These are phyloP conservation scores for Naganishia vishniacii DNA, from an alignment of 768 basidiomycete species.

Conservation along the genomic window DNA sequence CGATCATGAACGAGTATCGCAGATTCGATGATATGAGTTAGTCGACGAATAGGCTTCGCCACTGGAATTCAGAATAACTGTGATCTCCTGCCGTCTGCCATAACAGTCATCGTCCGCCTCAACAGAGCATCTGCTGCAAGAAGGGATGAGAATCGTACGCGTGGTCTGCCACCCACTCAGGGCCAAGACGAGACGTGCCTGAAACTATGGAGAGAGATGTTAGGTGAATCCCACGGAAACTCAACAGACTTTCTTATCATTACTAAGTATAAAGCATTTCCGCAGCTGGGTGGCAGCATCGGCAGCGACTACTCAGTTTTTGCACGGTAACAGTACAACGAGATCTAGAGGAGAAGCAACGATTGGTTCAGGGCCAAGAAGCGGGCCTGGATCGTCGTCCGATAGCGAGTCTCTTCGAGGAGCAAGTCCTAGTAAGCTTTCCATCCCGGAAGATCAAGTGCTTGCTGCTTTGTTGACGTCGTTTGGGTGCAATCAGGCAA, in stretches of 20 bases:
- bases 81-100: too few species aligned
- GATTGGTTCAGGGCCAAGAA: slow-evolving; percentile 23
- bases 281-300: slow-evolving; percentile 45
- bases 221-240: slow-evolving; percentile 37
- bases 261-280: neutral
- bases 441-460: neutral
- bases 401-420: slow-evolving; percentile 35
- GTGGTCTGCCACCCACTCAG: slow-evolving; percentile 15
- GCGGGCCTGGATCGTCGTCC: slow-evolving; percentile 29
- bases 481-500: slow-evolving; percentile 30
- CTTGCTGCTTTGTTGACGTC: neutral
- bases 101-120: slow-evolving; percentile 38
- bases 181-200: slow-evolving; percentile 43
- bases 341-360: slow-evolving; percentile 34
- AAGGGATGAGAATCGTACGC: slow-evolving; percentile 37
- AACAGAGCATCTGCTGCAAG: slow-evolving; percentile 45
- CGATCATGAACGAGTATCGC: slow-evolving; percentile 46
- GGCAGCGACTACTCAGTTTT: slow-evolving; percentile 42
- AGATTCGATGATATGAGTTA: slow-evolving; percentile 40
- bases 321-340: slow-evolving; percentile 36
- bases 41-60: neutral
- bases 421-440: slow-evolving; percentile 40
- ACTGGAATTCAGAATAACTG: too few species aligned
- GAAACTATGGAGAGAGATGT: slow-evolving; percentile 46
- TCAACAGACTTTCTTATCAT: neutral